Evolutionary conservation across 352 stramenopile genomes (phyloP).

Genomic region (Globisporangium cederbergense): DNA sequence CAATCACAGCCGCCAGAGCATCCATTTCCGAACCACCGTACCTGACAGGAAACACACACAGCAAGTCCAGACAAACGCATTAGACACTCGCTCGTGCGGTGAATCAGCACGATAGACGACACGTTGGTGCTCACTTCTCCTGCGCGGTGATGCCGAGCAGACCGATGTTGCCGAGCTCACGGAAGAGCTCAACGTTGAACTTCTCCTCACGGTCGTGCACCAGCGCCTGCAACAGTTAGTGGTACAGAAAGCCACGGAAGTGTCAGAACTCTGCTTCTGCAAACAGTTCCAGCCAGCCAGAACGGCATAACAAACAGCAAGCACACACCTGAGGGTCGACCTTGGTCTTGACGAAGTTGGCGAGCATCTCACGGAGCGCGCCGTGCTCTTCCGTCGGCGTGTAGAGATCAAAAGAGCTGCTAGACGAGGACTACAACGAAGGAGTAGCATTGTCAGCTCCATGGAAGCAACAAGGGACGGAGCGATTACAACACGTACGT

Average conservation of each 20-base stretch:
- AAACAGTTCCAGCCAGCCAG: neutral
- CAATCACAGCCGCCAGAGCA: constrained; percentile 92
- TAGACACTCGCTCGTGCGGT: neutral
- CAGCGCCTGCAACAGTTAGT: constrained; percentile 51
- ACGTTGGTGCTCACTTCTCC: constrained; percentile 79
- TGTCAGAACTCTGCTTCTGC: neutral
- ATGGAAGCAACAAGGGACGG: neutral
- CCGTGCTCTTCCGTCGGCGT: constrained; percentile 88
- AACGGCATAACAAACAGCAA: neutral
- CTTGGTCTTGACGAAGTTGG: constrained; percentile 92
- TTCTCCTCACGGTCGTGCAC: constrained; percentile 95
- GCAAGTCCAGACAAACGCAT: neutral
- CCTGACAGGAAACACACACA: constrained; percentile 19
- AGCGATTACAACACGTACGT: neutral
- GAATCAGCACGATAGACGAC: neutral
- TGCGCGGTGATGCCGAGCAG: constrained; percentile 95
- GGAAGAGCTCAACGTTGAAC: constrained; percentile 97
- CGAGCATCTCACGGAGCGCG: constrained; percentile 92
- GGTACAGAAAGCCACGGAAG: neutral
- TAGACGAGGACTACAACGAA: constrained; percentile 11
- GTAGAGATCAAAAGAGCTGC: constrained; percentile 66
- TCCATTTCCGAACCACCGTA: constrained; percentile 96
- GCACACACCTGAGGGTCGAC: constrained; percentile 93
- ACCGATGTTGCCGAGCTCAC: constrained; percentile 93
- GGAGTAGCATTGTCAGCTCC: neutral